phyloP scores from a whole-genome alignment of 805 yeast species.

The Lipomyces sp. region DNA sequence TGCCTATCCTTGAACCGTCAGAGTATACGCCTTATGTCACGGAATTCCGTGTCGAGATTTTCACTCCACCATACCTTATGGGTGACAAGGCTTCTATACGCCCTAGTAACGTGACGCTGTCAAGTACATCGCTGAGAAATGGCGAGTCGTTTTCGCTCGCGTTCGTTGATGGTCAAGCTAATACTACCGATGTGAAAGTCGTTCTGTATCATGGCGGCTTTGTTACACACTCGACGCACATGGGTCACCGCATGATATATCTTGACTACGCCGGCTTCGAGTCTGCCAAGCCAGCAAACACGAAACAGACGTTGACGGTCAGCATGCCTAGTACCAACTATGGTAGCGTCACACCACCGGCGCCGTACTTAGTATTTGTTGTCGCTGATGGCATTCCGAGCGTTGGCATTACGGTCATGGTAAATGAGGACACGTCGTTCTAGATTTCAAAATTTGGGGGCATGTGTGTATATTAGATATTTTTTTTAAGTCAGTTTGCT shows the following conservation, averaged over 20 bases:
- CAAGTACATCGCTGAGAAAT: slow-evolving; percentile 9
- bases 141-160: slow-evolving; percentile 25
- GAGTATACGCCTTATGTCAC: slow-evolving; percentile 34
- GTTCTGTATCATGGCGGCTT: slow-evolving; percentile 32
- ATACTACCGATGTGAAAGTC: slow-evolving; percentile 14
- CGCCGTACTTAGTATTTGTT: slow-evolving; percentile 32
- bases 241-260: slow-evolving; percentile 35
- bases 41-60: slow-evolving; percentile 33
- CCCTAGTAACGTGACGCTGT: slow-evolving; percentile 19
- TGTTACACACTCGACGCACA: slow-evolving; percentile 33
- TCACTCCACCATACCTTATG: slow-evolving; percentile 33
- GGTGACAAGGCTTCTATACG: slow-evolving; percentile 29
- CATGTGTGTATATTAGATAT: too few relatives aligned
- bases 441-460: slow-evolving; percentile 2
- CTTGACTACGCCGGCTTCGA: slow-evolving; percentile 24
- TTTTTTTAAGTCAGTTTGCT: too few relatives aligned
- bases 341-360: slow-evolving; percentile 31
- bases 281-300: not conserved
- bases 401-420: slow-evolving; percentile 26
- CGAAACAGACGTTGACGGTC: slow-evolving; percentile 23
- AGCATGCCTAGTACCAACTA: slow-evolving; percentile 25
- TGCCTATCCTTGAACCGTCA: slow-evolving; percentile 28
- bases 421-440: slow-evolving; percentile 22
- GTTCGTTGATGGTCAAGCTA: slow-evolving; percentile 13
- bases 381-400: slow-evolving; percentile 34